phyloP scores from a whole-genome alignment of 352 stramenopile species.

The Phytophthora sp. region DNA sequence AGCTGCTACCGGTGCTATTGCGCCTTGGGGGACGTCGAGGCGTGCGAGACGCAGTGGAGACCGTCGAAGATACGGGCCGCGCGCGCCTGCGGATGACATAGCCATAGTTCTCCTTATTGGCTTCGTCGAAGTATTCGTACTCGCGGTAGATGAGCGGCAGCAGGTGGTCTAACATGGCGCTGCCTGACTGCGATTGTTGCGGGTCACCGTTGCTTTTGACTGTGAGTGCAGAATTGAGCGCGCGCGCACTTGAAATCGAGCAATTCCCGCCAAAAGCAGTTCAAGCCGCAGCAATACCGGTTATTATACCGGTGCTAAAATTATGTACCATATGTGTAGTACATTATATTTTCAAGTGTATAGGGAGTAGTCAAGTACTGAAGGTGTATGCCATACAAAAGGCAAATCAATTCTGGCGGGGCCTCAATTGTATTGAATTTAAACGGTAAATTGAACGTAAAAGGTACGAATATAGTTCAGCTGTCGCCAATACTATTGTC shows the following conservation, averaged over 20 bases:
- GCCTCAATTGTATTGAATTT: no score
- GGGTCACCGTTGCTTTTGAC: no score
- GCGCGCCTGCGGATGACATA: slow-evolving; percentile 50
- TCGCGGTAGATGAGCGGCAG: slow-evolving; percentile 51
- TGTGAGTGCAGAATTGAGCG: slow-evolving; percentile 8
- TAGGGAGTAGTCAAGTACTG: no score
- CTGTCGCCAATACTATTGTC: no score
- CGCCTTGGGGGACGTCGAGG: slow-evolving; percentile 31
- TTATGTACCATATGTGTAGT: neutral
- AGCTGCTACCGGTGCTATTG: slow-evolving; percentile 13
- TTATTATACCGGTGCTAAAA: neutral
- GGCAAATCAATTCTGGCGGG: no score
- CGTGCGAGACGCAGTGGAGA: slow-evolving; percentile 10
- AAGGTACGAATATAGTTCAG: no score
- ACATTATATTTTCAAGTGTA: no score
- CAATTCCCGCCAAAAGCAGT: slow-evolving; percentile 39
- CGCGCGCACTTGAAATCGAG: slow-evolving; percentile 21
- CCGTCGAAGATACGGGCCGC: slow-evolving; percentile 4
- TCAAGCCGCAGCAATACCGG: slow-evolving; percentile 13
- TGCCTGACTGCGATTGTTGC: neutral
- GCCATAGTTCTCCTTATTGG: slow-evolving; percentile 77
- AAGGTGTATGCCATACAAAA: no score
- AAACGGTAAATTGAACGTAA: no score
- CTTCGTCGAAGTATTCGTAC: slow-evolving; percentile 48
- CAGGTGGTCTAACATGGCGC: slow-evolving; percentile 48